phyloP scores from a whole-genome alignment of 805 yeast genomes.

The Hanseniaspora pseudoguilliermondii region DNA sequence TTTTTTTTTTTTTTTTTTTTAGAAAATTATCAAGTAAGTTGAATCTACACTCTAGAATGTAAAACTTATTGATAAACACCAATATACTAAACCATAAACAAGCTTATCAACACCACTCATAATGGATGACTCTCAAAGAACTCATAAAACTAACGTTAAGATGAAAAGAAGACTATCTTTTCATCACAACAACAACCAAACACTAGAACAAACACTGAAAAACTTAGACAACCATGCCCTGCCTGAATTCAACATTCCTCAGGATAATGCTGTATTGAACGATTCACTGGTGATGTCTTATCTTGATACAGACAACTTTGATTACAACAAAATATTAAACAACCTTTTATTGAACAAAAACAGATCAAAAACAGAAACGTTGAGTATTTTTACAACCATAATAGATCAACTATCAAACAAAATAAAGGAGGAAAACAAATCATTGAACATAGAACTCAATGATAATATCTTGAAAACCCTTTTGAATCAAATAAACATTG shows the following conservation, averaged over 20 bases:
- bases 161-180: slow-evolving; percentile 13
- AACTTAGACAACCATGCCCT: background rate
- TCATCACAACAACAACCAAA: slow-evolving; percentile 8
- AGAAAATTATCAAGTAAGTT: no score
- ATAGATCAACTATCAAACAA: background rate
- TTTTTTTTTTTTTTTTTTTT: no score
- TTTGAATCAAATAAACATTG: background rate
- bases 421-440: slow-evolving; percentile 3
- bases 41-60: no score
- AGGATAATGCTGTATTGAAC: background rate
- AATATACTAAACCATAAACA: background rate
- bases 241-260: background rate
- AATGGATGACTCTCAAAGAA: slow-evolving; percentile 7
- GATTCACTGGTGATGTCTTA: slow-evolving; percentile 4
- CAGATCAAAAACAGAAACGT: slow-evolving; percentile 12
- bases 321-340: background rate
- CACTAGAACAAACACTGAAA: slow-evolving; percentile 3
- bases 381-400: slow-evolving; percentile 9
- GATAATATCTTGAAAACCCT: background rate
- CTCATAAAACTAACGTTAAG: slow-evolving; percentile 11
- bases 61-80: background rate
- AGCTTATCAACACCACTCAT: background rate
- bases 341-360: slow-evolving; percentile 1
- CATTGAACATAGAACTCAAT: background rate
- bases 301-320: background rate